These are phyloP conservation scores for Diospyros kaki DNA, from an alignment of 148 eudicot species.

Conservation along the genomic window DNA sequence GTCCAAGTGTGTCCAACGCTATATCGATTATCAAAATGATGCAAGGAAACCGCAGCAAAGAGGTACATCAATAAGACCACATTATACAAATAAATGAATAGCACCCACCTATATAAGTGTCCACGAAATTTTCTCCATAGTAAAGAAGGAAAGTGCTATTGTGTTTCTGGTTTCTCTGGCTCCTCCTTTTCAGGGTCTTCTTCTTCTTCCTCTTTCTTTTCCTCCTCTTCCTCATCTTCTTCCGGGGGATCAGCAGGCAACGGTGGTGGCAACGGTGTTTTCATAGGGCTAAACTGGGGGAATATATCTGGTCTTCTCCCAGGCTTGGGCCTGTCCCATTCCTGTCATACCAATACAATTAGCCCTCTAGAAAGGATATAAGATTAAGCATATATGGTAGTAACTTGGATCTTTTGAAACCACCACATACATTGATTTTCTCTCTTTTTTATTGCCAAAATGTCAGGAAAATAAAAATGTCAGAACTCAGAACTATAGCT, in stretches of 20 bases:
- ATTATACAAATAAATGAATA: neutral
- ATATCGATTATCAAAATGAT: no score
- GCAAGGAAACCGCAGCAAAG: no score
- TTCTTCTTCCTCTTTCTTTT: conserved; percentile 42
- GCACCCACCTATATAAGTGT: neutral
- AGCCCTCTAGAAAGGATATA: no score
- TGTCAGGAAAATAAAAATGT: no score
- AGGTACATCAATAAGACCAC: no score
- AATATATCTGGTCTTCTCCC: conserved; percentile 81
- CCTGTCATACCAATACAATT: conserved; percentile 42
- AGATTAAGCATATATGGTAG: no score
- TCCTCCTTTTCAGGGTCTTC: conserved; percentile 51
- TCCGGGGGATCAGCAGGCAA: conserved; percentile 82
- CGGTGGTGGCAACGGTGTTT: conserved; percentile 95
- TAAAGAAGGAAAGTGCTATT: neutral
- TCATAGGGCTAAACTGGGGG: conserved; percentile 93
- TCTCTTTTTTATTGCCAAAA: no score
- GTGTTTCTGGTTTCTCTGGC: conserved; percentile 37
- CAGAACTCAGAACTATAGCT: no score
- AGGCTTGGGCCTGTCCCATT: conserved; percentile 83
- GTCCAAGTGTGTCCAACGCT: no score
- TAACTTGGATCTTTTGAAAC: no score
- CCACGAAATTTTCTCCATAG: neutral
- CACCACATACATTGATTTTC: no score
- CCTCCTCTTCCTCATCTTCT: conserved; percentile 81